phyloP scores from a whole-genome alignment of 306 rosid species.

The Mimosa pudica region DNA sequence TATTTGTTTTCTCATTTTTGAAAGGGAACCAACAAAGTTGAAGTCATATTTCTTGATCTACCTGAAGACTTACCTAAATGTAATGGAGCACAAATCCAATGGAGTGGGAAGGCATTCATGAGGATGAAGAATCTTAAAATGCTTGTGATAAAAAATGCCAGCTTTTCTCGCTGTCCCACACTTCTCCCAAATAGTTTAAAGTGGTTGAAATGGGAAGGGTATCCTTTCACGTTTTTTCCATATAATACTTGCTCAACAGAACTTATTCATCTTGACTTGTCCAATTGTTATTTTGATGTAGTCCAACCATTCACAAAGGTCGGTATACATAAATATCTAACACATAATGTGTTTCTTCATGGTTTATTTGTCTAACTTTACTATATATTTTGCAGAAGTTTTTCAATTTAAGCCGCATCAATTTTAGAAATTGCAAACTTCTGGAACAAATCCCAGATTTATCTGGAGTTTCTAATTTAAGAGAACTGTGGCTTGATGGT shows the following conservation, averaged over 20 bases:
- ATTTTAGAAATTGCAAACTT: neutral
- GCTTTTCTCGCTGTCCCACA: neutral
- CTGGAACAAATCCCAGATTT: neutral
- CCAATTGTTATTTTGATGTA: neutral
- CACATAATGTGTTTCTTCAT: neutral
- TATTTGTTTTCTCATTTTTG: neutral
- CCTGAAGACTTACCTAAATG: neutral
- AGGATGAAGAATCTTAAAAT: neutral
- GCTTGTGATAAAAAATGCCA: neutral
- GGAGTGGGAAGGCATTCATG: neutral
- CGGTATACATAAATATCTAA: neutral
- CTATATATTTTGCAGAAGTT: neutral
- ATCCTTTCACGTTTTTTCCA: neutral
- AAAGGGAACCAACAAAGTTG: neutral
- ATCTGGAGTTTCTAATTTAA: neutral
- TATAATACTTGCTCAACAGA: neutral
- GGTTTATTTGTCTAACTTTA: neutral
- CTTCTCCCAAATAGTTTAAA: slow-evolving; percentile 8
- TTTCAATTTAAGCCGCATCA: neutral
- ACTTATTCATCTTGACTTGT: neutral
- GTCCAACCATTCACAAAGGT: neutral
- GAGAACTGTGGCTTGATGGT: neutral
- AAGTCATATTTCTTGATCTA: neutral
- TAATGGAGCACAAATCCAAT: neutral
- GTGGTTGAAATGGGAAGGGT: neutral